These are phyloP conservation scores for Penicillium simplicissimum DNA, from an alignment of 495 filamentous ascomycete species.

Conservation along the genomic window DNA sequence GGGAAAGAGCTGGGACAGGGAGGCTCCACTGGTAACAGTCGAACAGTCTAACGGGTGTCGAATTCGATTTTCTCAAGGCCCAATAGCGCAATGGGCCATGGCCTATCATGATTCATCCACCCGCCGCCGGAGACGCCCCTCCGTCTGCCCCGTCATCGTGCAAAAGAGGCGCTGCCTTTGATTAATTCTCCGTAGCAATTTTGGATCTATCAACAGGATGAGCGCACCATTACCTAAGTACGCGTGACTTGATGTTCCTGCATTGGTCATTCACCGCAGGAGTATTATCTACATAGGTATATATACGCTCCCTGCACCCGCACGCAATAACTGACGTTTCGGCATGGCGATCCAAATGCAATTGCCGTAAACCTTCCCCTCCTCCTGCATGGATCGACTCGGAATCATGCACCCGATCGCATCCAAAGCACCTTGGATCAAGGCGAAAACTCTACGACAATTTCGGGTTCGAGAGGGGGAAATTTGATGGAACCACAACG, in stretches of 20 bases:
- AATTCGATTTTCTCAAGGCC: not conserved
- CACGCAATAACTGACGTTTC: not conserved
- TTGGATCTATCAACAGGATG: slow-evolving; percentile 1
- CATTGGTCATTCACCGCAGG: not conserved
- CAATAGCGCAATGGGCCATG: not conserved
- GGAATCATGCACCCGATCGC: not conserved
- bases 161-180: not conserved
- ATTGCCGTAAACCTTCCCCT: not conserved
- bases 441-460: not conserved
- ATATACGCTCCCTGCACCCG: not conserved
- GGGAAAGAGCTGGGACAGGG: not conserved
- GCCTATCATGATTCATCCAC: not conserved
- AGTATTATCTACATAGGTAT: not conserved
- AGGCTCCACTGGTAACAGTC: slow-evolving; percentile 1
- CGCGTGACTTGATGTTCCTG: not conserved
- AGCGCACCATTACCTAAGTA: not conserved
- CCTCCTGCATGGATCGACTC: slow-evolving; percentile 7
- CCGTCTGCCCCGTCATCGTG: slow-evolving; percentile 6
- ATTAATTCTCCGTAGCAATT: not conserved
- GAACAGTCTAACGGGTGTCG: not conserved
- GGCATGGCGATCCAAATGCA: not conserved
- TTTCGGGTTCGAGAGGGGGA: not conserved
- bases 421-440: not conserved
- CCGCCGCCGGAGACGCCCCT: slow-evolving; percentile 1
- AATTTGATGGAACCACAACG: too few species aligned